Base-by-base conservation (phyloP, 345 rosid genomes). In the Eucalyptus lansdowneana region DNA sequence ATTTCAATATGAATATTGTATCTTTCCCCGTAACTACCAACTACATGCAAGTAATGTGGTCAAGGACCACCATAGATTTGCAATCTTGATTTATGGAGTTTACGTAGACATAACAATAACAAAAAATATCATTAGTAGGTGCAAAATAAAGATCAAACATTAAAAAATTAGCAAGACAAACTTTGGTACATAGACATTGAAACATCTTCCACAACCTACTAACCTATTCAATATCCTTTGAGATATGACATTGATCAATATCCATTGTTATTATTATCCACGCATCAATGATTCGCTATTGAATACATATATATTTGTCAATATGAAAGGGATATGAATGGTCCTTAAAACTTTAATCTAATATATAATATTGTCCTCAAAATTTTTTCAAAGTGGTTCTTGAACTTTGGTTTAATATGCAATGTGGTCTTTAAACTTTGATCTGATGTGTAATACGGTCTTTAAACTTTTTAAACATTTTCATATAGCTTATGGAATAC, bases 401-500 rank as follows among this genome's bases (percentile, higher is more conserved):
- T 53, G 2, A 53, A 53, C 24, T 19, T 7, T 53, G 24, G 24
- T 53, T 53, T 1, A 19, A 53, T 53, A 0, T 56, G 12, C 6
- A 56, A 56, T 24, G 29, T 4, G 5, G 6, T 56, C 3, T 2
- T 0, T 56, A 21, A 22, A n/a, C 6, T 14, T n/a, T 14, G 5
- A 31, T n/a, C 0, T 8, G 4, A n/a, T 29, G 2, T n/a, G 37
- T 0, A 29, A 65, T 8, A 1, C 0, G 2, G 2, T 15, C 2
- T 1, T 14, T 65, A 16, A 8, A 65, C 3, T 65, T n/a, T 65
- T 65, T n/a, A n/a, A 65, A 67, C 40, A n/a, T 67, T 67, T 16
- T 67, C 40, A 15, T 14, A 6, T 67, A 67, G 2, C 17, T 15
- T 31, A 8, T 31, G 22, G 21, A 65, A 16, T 67, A n/a, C 1